A percentile compares a stretch with the other conserved stretches of the same genome.
Evolutionary conservation across 495 filamentous ascomycete genomes (phyloP).

Genomic region (Aspergillus ostianus): DNA sequence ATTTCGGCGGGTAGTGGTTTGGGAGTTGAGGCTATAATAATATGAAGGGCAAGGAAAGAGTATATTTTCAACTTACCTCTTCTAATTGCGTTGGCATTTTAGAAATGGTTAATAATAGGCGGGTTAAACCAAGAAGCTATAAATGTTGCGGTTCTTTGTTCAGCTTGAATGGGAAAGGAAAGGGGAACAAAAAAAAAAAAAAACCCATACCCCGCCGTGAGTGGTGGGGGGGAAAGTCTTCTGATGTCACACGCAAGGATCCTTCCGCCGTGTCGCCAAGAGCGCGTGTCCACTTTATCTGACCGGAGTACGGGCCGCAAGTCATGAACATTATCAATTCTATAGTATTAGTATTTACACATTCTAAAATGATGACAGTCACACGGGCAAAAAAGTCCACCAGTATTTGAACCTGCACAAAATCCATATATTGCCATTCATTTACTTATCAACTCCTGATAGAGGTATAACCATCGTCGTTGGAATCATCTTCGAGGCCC

Average conservation of each 20-base stretch:
- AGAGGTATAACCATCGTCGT: not conserved
- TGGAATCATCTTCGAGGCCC: not conserved
- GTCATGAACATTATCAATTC: too few relatives aligned
- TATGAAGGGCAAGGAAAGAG: not conserved
- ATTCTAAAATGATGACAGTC: too few relatives aligned
- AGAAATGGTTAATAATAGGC: not conserved
- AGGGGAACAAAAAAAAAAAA: not conserved
- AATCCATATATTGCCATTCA: not conserved
- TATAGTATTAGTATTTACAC: too few relatives aligned
- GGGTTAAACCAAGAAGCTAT: not conserved
- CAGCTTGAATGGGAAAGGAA: too few relatives aligned
- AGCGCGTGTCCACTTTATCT: not conserved
- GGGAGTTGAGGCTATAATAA: not conserved
- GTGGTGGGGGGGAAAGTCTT: not conserved
- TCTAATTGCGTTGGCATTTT: slow-evolving; percentile 80
- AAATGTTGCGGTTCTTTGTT: not conserved
- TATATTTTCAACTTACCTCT: slow-evolving; percentile 54
- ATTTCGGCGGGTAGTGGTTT: not conserved
- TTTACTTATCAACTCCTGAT: not conserved
- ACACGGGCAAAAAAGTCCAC: too few relatives aligned
- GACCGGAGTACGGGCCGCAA: too few relatives aligned
- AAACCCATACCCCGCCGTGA: not conserved
- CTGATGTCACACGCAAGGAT: not conserved
- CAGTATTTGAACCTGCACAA: not conserved
- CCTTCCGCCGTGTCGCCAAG: not conserved